Conservation (phyloP, 2,329 filamentous ascomycete species). For the Aspergillus sp. region DNA sequence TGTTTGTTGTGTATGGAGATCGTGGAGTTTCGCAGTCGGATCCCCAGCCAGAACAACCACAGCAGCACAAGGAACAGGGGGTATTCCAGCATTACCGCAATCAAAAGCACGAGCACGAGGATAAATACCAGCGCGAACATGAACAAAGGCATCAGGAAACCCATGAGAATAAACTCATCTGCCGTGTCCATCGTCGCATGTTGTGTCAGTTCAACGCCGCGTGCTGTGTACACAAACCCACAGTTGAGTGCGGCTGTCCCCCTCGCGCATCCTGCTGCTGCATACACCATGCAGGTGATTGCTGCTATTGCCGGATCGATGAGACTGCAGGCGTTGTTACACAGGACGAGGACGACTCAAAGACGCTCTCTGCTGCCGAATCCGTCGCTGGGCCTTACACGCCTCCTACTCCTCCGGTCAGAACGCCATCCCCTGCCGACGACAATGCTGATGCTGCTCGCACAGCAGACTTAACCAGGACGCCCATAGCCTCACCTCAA, state of each 20-base stretch:
- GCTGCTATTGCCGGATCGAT: conserved; percentile 13
- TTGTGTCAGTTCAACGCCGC: conserved; percentile 15
- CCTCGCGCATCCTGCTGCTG: conserved; percentile 21
- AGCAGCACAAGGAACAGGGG: not conserved
- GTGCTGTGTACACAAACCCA: conserved; percentile 21
- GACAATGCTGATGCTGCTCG: not conserved
- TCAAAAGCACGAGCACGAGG: not conserved
- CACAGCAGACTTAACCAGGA: not conserved
- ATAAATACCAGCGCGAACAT: not conserved
- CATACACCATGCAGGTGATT: conserved; percentile 22
- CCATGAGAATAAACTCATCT: not conserved
- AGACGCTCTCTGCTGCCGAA: not conserved
- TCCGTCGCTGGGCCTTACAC: not conserved
- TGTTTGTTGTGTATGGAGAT: not conserved
- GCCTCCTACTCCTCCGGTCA: not conserved
- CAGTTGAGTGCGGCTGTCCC: conserved; percentile 14
- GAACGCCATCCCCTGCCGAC: not conserved
- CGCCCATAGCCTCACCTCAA: not conserved
- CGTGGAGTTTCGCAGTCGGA: not conserved
- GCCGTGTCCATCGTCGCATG: conserved; percentile 9
- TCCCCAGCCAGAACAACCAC: not conserved
- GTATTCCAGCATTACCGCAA: not conserved
- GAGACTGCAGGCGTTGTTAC: not conserved
- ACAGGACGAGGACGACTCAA: not conserved
- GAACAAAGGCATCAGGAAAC: not conserved